Evolutionary conservation across 2,329 filamentous ascomycete genomes (phyloP), one percentile per base, ranked within the genome.

Genomic region (Sporothrix humicola): DNA sequence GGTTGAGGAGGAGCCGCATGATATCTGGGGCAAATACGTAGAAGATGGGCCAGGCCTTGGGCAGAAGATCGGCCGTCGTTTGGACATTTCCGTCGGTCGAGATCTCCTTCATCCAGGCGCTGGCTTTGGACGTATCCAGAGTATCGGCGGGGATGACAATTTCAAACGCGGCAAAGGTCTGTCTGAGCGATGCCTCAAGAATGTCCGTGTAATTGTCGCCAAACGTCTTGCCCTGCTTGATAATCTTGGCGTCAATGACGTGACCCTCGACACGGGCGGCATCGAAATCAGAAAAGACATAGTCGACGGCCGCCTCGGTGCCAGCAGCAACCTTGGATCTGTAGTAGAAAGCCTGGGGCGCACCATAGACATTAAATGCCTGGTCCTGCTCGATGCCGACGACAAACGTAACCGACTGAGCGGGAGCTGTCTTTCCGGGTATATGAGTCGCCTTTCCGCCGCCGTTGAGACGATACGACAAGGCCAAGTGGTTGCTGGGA

Each of bases 71-170:
- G 2, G 72, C 72, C 12, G 68, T 50, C 23, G 72, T 73, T 26
- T 69, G 54, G 15, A 73, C 52, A 15, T 73, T 73, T 31, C 72
- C 72, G 56, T 73, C 72, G 6, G 72, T 69, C 3, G 72, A 73
- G 17, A 73, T 73, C 52, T 73, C 72, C 52, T 73, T 73, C 72
- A 73, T 73, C 63, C 63, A 73, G 7, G 63, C 63, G n/a, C 8
- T 70, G 37, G 72, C 72, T 42, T 63, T 26, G 37, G 9, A 12
- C 2, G 72, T 73, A 26, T 73, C 63, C 10, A 59, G 52, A 2
- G 63, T 73, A 26, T 69, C 54, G 15, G 46, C 26, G 12, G 72
- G 72, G 5, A 73, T 56, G 65, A 73, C 52, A 23, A 73, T 73
- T 44, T 73, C 42, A 3, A 69, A 48, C 0, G 52, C 13, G 12